A percentile compares a stretch with the other conserved stretches of the same genome.
phyloP scores from a whole-genome alignment of 2,329 filamentous ascomycete genomes.

The Sporothrix brasiliensis region DNA sequence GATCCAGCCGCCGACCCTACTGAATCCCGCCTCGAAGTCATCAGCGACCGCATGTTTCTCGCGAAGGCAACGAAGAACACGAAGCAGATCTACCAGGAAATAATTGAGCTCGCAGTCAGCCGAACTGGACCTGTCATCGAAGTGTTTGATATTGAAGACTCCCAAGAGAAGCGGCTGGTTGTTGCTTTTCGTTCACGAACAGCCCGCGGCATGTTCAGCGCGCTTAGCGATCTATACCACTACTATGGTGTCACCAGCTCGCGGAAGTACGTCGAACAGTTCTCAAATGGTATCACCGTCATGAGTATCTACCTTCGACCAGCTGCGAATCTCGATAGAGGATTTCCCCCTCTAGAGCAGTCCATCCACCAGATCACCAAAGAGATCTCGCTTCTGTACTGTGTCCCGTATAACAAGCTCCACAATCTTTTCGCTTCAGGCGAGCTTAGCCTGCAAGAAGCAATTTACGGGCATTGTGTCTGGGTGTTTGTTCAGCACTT shows the following conservation, averaged over 20 bases:
- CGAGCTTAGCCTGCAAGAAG: conserved; percentile 88
- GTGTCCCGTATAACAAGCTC: conserved; percentile 95
- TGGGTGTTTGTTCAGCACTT: conserved; percentile 99
- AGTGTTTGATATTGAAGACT: conserved; percentile 92
- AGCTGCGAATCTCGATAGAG: conserved; percentile 56
- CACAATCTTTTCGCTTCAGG: conserved; percentile 85
- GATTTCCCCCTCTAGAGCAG: conserved; percentile 79
- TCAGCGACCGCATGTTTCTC: conserved; percentile 91
- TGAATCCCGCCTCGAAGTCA: conserved; percentile 87
- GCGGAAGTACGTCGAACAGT: conserved; percentile 97
- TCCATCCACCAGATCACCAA: conserved; percentile 99
- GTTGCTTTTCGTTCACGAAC: conserved; percentile 93
- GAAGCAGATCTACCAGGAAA: conserved; percentile 91
- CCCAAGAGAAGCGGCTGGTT: conserved; percentile 89
- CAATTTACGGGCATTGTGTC: conserved; percentile 94
- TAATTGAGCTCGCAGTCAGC: conserved; percentile 81
- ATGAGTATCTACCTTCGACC: conserved; percentile 94
- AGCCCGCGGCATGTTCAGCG: conserved; percentile 90
- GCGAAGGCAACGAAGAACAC: conserved; percentile 96
- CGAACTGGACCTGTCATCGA: conserved; percentile 95
- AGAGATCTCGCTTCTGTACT: conserved; percentile 95
- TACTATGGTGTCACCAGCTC: conserved; percentile 97
- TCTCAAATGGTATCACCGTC: conserved; percentile 96
- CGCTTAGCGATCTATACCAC: conserved; percentile 93
- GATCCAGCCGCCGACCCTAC: conserved; percentile 71